Conservation (phyloP, 768 basidiomycete genomes). For the Mycena rosella region DNA sequence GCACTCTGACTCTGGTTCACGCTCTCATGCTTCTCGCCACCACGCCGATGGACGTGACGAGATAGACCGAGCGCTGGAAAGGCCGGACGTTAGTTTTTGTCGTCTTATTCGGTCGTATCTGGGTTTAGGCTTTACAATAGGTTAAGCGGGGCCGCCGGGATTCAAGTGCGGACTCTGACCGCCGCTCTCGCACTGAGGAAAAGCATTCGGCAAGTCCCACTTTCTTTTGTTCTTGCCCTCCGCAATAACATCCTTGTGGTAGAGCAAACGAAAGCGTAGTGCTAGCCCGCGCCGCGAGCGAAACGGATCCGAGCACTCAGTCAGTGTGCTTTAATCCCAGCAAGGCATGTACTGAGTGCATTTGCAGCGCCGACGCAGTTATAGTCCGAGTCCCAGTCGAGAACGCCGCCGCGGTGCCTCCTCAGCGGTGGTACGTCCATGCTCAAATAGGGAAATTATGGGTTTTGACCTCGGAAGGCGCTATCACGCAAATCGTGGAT, state of each 20-base stretch:
- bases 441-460: background rate
- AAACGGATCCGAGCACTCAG: background rate
- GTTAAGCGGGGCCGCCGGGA: slow-evolving; percentile 11
- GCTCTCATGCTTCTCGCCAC: slow-evolving; percentile 10
- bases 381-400: slow-evolving; percentile 22
- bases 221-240: background rate
- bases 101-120: background rate
- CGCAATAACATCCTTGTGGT: background rate
- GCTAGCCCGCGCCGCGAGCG: slow-evolving; percentile 19
- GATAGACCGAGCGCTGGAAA: slow-evolving; percentile 4
- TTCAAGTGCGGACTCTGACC: slow-evolving; percentile 7
- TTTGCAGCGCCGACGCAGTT: slow-evolving; percentile 20
- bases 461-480: slow-evolving; percentile 37
- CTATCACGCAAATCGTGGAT: slow-evolving; percentile 18
- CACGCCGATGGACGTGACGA: background rate
- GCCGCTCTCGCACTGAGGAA: slow-evolving; percentile 21
- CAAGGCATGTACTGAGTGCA: background rate
- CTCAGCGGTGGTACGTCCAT: slow-evolving; percentile 32
- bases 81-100: slow-evolving; percentile 17
- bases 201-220: slow-evolving; percentile 10
- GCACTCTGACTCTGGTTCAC: slow-evolving; percentile 18
- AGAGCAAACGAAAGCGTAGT: slow-evolving; percentile 24
- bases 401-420: slow-evolving; percentile 21
- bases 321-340: slow-evolving; percentile 6
- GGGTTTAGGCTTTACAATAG: slow-evolving; percentile 14